A percentile compares a stretch with the other conserved stretches of the same genome.
These are phyloP conservation scores for Globisporangium rhizosaccharum DNA, from an alignment of 352 stramenopile species.

Conservation along the genomic window DNA sequence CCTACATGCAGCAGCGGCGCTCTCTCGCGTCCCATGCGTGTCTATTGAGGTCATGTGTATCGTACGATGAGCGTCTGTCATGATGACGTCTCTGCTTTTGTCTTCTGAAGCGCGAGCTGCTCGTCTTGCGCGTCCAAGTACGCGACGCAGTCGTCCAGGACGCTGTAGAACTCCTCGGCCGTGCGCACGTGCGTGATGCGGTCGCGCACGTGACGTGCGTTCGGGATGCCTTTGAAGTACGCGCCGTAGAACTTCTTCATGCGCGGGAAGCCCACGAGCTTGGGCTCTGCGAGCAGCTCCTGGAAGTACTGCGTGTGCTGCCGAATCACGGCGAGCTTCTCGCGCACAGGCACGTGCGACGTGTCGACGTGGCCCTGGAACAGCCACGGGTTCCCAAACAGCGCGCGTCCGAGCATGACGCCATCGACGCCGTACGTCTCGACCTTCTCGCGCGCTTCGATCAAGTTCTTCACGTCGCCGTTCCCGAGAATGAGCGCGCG, in stretches of 20 bases:
- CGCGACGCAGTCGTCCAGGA: conserved; percentile 48
- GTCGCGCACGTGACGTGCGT: conserved; percentile 63
- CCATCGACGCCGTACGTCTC: conserved; percentile 64
- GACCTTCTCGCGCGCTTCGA: conserved; percentile 64
- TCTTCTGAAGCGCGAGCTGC: conserved; percentile 3
- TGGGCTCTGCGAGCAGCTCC: conserved; percentile 36
- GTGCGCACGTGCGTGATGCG: conserved; percentile 36
- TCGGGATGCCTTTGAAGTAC: conserved; percentile 72
- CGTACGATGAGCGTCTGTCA: too few relatives aligned
- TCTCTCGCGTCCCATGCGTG: background rate
- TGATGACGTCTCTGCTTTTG: too few relatives aligned
- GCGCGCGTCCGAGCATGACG: conserved; percentile 69
- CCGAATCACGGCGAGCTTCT: conserved; percentile 54
- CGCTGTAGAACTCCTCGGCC: conserved; percentile 45
- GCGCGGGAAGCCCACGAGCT: conserved; percentile 50
- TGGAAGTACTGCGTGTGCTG: conserved; percentile 71
- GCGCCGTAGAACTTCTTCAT: conserved; percentile 81
- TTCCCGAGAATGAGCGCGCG: conserved; percentile 71
- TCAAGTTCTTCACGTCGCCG: conserved; percentile 61
- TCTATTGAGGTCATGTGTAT: too few relatives aligned
- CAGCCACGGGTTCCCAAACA: conserved; percentile 82
- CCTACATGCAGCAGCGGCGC: background rate
- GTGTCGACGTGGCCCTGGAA: conserved; percentile 62
- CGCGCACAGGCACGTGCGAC: conserved; percentile 39
- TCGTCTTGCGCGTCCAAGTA: conserved; percentile 24